Evolutionary conservation across 176 grass and related monocot species (phyloP).

Genomic region (Phoenix dactylifera): DNA sequence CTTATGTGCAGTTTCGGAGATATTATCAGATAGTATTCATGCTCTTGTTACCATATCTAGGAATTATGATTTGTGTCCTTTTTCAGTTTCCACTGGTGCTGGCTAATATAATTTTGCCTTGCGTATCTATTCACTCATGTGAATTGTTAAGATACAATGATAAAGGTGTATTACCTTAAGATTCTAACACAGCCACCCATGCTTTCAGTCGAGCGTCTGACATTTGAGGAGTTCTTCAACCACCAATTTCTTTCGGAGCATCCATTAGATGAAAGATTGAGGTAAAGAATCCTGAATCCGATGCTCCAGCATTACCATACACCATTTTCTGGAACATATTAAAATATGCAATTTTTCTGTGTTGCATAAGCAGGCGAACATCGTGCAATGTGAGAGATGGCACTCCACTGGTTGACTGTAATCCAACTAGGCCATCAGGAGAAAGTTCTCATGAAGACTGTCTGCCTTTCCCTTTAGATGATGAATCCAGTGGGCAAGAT

Average conservation of each 20-base stretch:
- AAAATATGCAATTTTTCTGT: constrained; percentile 15
- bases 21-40: too few relatives aligned
- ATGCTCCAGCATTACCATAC: neutral
- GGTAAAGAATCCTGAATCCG: constrained; percentile 22
- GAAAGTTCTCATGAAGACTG: constrained; percentile 82
- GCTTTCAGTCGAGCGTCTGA: constrained; percentile 85
- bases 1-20: too few relatives aligned
- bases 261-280: constrained; percentile 29
- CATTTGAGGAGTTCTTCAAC: constrained; percentile 56
- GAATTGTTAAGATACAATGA: too few relatives aligned
- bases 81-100: too few relatives aligned
- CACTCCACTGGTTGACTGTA: constrained; percentile 36
- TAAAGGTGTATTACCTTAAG: too few relatives aligned
- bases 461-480: constrained; percentile 86
- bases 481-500: constrained; percentile 53
- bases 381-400: constrained; percentile 41
- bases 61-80: too few relatives aligned
- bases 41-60: too few relatives aligned
- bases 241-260: constrained; percentile 82
- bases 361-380: constrained; percentile 27
- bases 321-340: constrained; percentile 1
- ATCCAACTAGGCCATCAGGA: constrained; percentile 35
- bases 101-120: too few relatives aligned
- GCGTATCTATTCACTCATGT: too few relatives aligned
- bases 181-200: constrained; percentile 5